Evolutionary conservation across 495 filamentous ascomycete species (phyloP).

Genomic region (Margaritispora aquatica): DNA sequence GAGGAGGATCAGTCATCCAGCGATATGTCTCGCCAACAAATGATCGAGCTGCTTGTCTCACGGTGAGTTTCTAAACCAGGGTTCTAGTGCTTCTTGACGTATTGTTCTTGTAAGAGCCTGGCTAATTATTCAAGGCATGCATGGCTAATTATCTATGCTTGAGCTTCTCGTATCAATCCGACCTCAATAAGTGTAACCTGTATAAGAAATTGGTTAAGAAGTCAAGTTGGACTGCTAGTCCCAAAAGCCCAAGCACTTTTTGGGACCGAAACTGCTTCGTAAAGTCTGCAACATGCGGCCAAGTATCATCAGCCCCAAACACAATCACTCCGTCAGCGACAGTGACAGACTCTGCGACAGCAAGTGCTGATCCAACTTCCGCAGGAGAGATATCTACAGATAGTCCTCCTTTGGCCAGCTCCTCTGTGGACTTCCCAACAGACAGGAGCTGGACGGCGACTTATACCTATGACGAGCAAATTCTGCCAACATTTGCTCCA

Average conservation of each 20-base stretch:
- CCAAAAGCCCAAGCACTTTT: background rate
- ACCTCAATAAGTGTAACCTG: background rate
- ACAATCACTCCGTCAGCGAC: no score
- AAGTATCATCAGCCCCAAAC: background rate
- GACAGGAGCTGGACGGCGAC: background rate
- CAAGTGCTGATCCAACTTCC: no score
- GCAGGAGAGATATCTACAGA: no score
- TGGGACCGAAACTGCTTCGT: background rate
- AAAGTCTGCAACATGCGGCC: background rate
- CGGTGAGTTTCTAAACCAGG: no score
- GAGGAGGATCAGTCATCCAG: background rate
- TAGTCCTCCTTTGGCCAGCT: background rate
- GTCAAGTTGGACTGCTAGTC: background rate
- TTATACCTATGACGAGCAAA: background rate
- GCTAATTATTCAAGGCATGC: background rate
- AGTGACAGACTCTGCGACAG: no score
- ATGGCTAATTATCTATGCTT: background rate
- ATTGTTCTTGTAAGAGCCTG: no score
- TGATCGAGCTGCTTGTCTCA: background rate
- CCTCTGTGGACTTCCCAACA: background rate
- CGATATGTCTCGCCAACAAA: background rate
- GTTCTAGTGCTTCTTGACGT: no score
- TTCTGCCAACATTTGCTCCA: background rate
- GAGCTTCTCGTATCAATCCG: background rate
- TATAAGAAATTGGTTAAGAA: background rate